phyloP scores from a whole-genome alignment of 116 monocot genomes.

The Papilionanthe hybrid region DNA sequence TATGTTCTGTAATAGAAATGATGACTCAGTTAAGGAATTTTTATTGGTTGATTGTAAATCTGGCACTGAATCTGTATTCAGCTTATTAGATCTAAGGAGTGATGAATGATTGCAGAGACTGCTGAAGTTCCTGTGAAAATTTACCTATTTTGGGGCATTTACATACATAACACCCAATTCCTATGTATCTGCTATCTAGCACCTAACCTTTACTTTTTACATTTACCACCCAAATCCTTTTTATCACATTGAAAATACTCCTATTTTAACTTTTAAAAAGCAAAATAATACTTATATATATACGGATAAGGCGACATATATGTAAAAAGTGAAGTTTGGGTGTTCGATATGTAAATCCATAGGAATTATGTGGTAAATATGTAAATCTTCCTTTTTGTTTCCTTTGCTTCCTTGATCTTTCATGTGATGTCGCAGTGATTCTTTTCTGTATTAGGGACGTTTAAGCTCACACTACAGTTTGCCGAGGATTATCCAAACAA shows the following conservation, averaged over 20 bases:
- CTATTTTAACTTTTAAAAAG: too few species aligned
- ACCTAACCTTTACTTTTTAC: too few species aligned
- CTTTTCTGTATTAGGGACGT: conserved; percentile 17
- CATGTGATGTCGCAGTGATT: not conserved
- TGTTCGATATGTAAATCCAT: too few species aligned
- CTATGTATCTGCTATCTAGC: too few species aligned
- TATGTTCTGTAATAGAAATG: not conserved
- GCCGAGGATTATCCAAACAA: conserved; percentile 33
- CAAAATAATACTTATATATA: too few species aligned
- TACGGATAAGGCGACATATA: too few species aligned
- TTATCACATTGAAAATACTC: too few species aligned
- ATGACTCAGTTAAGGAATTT: not conserved
- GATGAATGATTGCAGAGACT: not conserved
- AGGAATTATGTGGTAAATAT: too few species aligned
- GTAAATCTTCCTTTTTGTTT: not conserved
- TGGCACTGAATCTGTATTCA: not conserved
- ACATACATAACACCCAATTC: too few species aligned
- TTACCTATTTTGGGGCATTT: too few species aligned
- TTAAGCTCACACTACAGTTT: conserved; percentile 30
- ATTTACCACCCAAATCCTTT: too few species aligned
- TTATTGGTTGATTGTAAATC: not conserved
- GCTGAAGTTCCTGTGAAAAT: not conserved
- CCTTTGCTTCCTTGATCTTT: not conserved
- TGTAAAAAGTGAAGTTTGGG: too few species aligned
- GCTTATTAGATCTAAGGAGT: not conserved